Evolutionary conservation across 2,329 filamentous ascomycete species (phyloP), one percentile per base, ranked within the genome.

Genomic region (Aspergillus quadricinctus): DNA sequence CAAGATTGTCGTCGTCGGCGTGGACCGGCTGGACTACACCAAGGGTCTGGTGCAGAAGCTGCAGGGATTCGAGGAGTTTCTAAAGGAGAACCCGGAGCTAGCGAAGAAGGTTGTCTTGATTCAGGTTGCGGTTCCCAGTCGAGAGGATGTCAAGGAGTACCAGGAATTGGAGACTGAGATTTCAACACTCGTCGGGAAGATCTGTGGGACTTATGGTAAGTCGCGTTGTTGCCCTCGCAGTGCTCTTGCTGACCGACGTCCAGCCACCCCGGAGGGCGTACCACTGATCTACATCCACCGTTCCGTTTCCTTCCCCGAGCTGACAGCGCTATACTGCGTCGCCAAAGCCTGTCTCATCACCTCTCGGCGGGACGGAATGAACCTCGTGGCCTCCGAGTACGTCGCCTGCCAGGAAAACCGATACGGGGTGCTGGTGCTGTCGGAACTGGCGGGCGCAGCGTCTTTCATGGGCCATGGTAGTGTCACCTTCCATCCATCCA

Each of bases 201-300:
- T 97, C 77, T 97, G 97, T 70, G 92, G 92, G 68, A 90, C 88
- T 68, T 96, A 96, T 68, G 90, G 81, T 82, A 69, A 45, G 73
- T 61, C 2, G 27, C 10, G 8, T 23, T 2, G 5, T 27, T 6
- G 4, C 3, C 17, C 4, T 10, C 23, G 21, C 17, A 2, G 1
- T 31, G 19, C 25, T 27, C 1, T 14, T 14, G 10, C 19, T 40
- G 23, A 5, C 2, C 2, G 23, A 23, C 23, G 21, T 55, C 11
- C n/a, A 81, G 80, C 92, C 70, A 96, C 90, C 41, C 88, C 96
- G 65, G 92, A 96, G 71, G 96, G 95, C 74, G 95, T 93, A 83
- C 93, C 93, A 0, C 94, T 97, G 65, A 89, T 97, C 73, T 97
- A 96, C 78, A 87, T 97, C 66, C 92, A 97, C 77, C 92, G 95